Percentiles rank a stretch among this genome's conserved stretches.
phyloP scores from a whole-genome alignment of 2,329 filamentous ascomycete genomes.

The Cercospora sp. region DNA sequence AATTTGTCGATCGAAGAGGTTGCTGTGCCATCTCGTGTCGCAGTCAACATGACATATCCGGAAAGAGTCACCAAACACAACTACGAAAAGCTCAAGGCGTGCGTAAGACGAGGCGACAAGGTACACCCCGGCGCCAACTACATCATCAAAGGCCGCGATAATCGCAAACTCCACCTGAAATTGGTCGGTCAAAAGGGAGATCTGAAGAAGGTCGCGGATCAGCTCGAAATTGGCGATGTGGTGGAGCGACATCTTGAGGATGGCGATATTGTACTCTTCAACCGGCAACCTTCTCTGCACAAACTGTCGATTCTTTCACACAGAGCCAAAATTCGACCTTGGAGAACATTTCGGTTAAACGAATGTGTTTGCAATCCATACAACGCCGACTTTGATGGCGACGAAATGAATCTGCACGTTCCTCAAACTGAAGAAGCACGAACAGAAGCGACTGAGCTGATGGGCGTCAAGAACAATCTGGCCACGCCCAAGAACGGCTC shows the following conservation, averaged over 20 bases:
- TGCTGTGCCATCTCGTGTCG: slow-evolving; percentile 86
- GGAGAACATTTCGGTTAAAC: slow-evolving; percentile 94
- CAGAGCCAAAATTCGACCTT: slow-evolving; percentile 86
- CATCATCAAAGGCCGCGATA: slow-evolving; percentile 69
- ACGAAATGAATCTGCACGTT: slow-evolving; percentile 98
- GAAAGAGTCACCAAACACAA: slow-evolving; percentile 86
- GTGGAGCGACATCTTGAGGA: slow-evolving; percentile 95
- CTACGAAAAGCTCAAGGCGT: slow-evolving; percentile 73
- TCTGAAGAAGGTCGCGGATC: slow-evolving; percentile 67
- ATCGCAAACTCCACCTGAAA: slow-evolving; percentile 73
- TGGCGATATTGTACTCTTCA: slow-evolving; percentile 94
- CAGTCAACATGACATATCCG: slow-evolving; percentile 93
- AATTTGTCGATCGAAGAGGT: slow-evolving; percentile 93
- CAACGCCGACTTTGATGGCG: slow-evolving; percentile 98
- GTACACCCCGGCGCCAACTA: slow-evolving; percentile 87
- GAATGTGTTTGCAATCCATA: slow-evolving; percentile 98
- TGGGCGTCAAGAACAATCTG: slow-evolving; percentile 97
- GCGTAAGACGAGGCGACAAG: slow-evolving; percentile 72
- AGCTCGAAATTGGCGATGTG: slow-evolving; percentile 78
- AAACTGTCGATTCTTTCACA: slow-evolving; percentile 99
- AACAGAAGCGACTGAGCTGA: slow-evolving; percentile 90
- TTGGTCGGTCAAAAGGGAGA: slow-evolving; percentile 50
- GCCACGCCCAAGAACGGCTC: slow-evolving; percentile 96
- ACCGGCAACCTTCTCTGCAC: slow-evolving; percentile 94
- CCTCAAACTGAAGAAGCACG: slow-evolving; percentile 96